Evolutionary conservation across 805 yeast species (phyloP).

Genomic region (Cyberlindnera mississippiensis): DNA sequence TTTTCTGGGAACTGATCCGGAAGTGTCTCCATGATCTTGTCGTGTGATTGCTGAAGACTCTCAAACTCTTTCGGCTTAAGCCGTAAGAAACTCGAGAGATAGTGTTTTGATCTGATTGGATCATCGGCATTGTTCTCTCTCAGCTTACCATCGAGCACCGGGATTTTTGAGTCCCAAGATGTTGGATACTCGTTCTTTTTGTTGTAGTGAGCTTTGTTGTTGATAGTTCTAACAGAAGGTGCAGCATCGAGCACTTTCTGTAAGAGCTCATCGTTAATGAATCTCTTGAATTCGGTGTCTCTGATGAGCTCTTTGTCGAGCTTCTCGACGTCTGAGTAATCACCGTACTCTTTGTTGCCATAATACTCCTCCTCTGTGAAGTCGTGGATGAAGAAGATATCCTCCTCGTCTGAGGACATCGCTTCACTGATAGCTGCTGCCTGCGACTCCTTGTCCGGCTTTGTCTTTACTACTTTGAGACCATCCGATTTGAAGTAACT

Average conservation of each 20-base stretch:
- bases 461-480: conserved; percentile 10
- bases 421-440: conserved; percentile 5
- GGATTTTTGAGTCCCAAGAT: conserved; percentile 21
- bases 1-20: conserved; percentile 40
- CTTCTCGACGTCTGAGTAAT: conserved; percentile 6
- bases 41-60: conserved; percentile 20
- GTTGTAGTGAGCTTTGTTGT: conserved; percentile 25
- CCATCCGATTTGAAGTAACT: conserved; percentile 8
- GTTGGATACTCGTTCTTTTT: conserved; percentile 12
- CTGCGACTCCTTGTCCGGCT: conserved; percentile 12
- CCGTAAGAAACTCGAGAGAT: conserved; percentile 18
- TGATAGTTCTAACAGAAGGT: conserved; percentile 19
- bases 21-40: conserved; percentile 27
- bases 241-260: conserved; percentile 13
- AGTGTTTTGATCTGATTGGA: conserved; percentile 25
- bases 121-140: conserved; percentile 24
- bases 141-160: conserved; percentile 24
- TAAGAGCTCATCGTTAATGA: conserved; percentile 19
- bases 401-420: conserved; percentile 4
- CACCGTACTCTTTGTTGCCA: conserved; percentile 14
- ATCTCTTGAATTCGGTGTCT: conserved; percentile 13
- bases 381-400: conserved; percentile 15
- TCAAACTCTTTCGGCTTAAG: conserved; percentile 16
- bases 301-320: conserved; percentile 15
- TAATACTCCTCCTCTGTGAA: conserved; percentile 20